These are phyloP conservation scores for Hygrocybe coccinea DNA, from an alignment of 768 basidiomycete genomes.

Conservation along the genomic window DNA sequence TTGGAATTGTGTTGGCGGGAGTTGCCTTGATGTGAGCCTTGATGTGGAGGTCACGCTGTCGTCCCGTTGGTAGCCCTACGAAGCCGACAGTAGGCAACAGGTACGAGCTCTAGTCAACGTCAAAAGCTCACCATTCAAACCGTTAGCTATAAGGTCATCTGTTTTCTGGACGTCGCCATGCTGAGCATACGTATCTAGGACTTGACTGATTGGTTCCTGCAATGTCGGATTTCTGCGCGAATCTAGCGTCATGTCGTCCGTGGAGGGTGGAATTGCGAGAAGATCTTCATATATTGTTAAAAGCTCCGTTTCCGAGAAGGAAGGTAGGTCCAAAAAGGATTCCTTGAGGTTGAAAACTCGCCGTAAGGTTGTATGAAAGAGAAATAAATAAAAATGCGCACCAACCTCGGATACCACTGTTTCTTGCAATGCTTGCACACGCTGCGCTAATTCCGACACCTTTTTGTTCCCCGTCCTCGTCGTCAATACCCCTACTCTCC, in stretches of 20 bases:
- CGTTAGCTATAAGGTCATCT: slow-evolving; percentile 42
- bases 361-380: not conserved
- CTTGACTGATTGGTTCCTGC: slow-evolving; percentile 39
- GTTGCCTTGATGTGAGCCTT: slow-evolving; percentile 56
- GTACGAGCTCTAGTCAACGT: not conserved
- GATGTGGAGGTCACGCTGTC: slow-evolving; percentile 68
- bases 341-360: slow-evolving; percentile 22
- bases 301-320: slow-evolving; percentile 42
- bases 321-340: slow-evolving; percentile 26
- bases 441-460: slow-evolving; percentile 30
- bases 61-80: slow-evolving; percentile 41
- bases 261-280: slow-evolving; percentile 29
- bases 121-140: slow-evolving; percentile 39
- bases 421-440: slow-evolving; percentile 35
- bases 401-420: slow-evolving; percentile 34
- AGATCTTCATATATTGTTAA: slow-evolving; percentile 42
- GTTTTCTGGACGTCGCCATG: slow-evolving; percentile 41
- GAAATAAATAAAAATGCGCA: not conserved
- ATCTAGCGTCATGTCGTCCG: slow-evolving; percentile 7
- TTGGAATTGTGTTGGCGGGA: slow-evolving; percentile 47
- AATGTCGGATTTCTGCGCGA: slow-evolving; percentile 18
- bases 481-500: not conserved
- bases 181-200: slow-evolving; percentile 48
- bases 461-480: not conserved
- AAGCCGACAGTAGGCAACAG: not conserved